phyloP scores from a whole-genome alignment of 176 grass and related monocot species.

The Puccinellia tenuiflora region DNA sequence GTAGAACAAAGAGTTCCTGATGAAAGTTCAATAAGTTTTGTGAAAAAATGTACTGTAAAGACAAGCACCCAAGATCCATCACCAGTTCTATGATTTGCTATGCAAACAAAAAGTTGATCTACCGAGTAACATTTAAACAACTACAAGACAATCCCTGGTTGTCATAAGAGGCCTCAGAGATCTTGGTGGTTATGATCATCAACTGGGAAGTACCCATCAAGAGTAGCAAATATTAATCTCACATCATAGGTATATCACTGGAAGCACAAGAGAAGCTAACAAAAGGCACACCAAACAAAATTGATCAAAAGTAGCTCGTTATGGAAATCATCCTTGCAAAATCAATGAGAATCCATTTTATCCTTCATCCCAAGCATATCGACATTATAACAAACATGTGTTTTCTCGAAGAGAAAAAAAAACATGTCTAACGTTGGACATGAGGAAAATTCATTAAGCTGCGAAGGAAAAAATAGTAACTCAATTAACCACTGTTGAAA shows the following conservation, averaged over 20 bases:
- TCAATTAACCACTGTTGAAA: background rate
- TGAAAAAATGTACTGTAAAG: background rate
- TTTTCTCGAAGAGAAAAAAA: too few relatives aligned
- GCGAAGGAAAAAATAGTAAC: background rate
- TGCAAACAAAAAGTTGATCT: background rate
- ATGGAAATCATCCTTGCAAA: background rate
- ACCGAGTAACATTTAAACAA: background rate
- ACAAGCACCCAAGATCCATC: background rate
- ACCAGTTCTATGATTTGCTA: background rate
- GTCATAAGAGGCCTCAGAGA: background rate
- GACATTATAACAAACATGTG: background rate
- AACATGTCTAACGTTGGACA: background rate
- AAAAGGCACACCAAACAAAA: background rate
- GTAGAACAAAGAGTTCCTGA: background rate
- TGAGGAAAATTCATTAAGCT: background rate
- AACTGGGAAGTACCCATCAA: conserved; percentile 24
- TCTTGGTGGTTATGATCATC: conserved; percentile 26
- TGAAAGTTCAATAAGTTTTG: background rate
- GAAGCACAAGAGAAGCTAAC: background rate
- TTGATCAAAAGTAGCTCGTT: background rate
- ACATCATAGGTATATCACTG: background rate
- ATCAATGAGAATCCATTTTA: background rate
- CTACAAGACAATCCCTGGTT: background rate
- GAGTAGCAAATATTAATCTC: conserved; percentile 15
- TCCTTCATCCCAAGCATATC: background rate